phyloP scores from a whole-genome alignment of 306 rosid genomes.

The Quercus cerris region DNA sequence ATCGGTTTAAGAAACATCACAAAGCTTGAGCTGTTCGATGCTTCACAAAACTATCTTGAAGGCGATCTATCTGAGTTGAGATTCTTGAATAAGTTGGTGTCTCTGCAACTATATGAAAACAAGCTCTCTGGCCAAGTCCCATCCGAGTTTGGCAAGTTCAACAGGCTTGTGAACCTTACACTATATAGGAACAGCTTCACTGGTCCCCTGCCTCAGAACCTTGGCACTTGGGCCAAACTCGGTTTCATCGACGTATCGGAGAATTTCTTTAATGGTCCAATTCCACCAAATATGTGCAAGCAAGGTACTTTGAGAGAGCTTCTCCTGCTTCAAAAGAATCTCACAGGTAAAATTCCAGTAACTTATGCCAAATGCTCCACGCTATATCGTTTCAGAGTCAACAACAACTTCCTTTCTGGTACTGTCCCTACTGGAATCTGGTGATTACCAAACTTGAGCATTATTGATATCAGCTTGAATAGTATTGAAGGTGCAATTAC shows the following conservation, averaged over 20 bases:
- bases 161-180: constrained; percentile 43
- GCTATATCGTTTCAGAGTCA: constrained; percentile 58
- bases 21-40: constrained; percentile 50
- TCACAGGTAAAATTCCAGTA: constrained; percentile 71
- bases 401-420: constrained; percentile 68
- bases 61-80: constrained; percentile 65
- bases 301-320: constrained; percentile 54
- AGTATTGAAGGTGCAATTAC: constrained; percentile 53
- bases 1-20: constrained; percentile 51
- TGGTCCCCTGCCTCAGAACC: constrained; percentile 62
- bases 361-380: constrained; percentile 49
- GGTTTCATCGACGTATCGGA: constrained; percentile 71
- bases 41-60: constrained; percentile 42
- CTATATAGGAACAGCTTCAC: constrained; percentile 58
- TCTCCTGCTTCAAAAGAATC: constrained; percentile 64
- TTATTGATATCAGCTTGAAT: constrained; percentile 61
- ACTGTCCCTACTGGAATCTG: constrained; percentile 57
- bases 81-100: constrained; percentile 37
- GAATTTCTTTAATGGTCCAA: constrained; percentile 59
- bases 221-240: constrained; percentile 65
- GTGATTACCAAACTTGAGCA: constrained; percentile 56
- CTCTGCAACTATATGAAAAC: constrained; percentile 64
- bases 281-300: constrained; percentile 85
- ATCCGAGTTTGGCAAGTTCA: constrained; percentile 67
- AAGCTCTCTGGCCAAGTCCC: constrained; percentile 58